Evolutionary conservation across 1,284 basidiomycete species (phyloP), one percentile per base, ranked within the genome.

Genomic region (Moniliella sp.): DNA sequence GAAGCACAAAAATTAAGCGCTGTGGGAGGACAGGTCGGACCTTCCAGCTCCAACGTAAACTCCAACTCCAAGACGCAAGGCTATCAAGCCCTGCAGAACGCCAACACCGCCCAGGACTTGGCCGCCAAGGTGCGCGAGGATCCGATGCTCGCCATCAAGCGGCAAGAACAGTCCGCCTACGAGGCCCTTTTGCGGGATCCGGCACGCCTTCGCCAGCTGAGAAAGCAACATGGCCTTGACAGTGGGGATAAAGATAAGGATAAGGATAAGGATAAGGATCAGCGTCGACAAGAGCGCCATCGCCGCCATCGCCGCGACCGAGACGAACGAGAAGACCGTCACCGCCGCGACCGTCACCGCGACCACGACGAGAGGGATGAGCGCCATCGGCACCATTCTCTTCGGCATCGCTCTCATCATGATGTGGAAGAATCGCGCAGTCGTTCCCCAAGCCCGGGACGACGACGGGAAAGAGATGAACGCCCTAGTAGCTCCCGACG

Each of bases 71-170:
- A 25, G 25, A 26, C 25, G 11, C n/a, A 18, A 8, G 30, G 28
- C 15, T 39, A 39, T 18, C 42, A 45, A 10, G 50, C 44, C 18
- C 32, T 40, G 3, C 46, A 47, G 27, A 40, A 46, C 15, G 84
- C 86, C 43, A 93, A 94, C 60, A 77, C 67, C n/a, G 67, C 66
- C 16, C 74, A 83, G 15, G 88, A 99, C 57, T 71, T 81, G 23
- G 78, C 83, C 12, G 66, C 81, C 15, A 97, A 99, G 65, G 75
- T 97, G 41, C 75, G 88, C 25, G 86, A 94, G 61, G 88, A 99
- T 54, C 88, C 88, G 1, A 62, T 97, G 15, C 69, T 97, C 15
- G 81, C 81, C 9, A 97, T 97, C 66, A 94, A 94, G 63, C 78
- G 83, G 60, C 86, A 94, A 56, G 88, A 99, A 62, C 83, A 93